Base-by-base conservation (phyloP, 345 rosid genomes). In the Salix brachista region DNA sequence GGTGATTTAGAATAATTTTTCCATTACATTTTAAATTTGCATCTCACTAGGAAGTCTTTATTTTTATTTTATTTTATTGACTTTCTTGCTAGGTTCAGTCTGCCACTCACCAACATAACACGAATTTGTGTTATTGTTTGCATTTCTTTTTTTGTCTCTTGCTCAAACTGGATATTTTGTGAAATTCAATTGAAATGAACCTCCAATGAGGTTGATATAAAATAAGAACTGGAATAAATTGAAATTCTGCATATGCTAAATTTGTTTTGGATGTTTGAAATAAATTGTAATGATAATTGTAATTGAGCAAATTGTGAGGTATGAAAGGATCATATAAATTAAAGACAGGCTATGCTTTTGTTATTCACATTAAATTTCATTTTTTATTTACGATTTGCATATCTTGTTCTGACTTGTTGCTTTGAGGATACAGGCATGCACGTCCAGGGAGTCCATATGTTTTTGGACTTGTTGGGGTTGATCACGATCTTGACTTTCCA, bases 371-470 rank as follows among this genome's bases (percentile, higher is more conserved):
- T 17, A n/a, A 61, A 61, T 21, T 32, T 67, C 10, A 13, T 67
- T 32, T 48, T 19, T 16, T 14, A 42, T 50, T 8, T 9, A 26
- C 6, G 46, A 69, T 60, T 77, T 75, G 48, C 61, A 60, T 67
- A 61, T 72, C 64, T 70, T 72, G 74, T 68, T 81, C 85, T 88
- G 85, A 90, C 87, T 68, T 87, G 73, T 79, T 73, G 54, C 75
- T 83, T 75, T 79, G 80, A 76, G 76, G 70, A 78, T 85, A 54
- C 84, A 96, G 99, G 93, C 99, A 96, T 90, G 96, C 99, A 75
- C 98, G 91, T 90, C 98, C 99, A 39, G 99, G 99, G 74, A 96
- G 92, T 87, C 99, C 99, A 72, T 96, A 93, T 83, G 97, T 96
- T 30, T 93, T 88, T 91, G 99, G 99, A 71, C 99, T 91, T 68